Evolutionary conservation across 2,329 filamentous ascomycete genomes (phyloP).

Genomic region (Neofusicoccum parvum): DNA sequence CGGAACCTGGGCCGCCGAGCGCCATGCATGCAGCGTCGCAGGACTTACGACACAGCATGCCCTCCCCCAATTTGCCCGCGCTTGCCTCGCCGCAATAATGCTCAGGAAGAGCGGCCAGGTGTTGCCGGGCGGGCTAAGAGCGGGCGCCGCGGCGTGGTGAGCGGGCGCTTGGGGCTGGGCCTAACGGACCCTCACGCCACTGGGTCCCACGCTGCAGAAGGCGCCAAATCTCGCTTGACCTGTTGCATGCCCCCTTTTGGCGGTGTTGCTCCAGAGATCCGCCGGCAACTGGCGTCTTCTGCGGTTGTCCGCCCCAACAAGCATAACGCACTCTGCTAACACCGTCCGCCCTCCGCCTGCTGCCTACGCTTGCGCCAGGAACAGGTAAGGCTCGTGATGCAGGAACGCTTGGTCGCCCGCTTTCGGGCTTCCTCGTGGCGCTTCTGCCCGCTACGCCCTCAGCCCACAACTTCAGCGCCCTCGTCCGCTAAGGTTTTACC

Average conservation of each 20-base stretch:
- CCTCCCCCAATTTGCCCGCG: background rate
- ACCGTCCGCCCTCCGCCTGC: conserved; percentile 4
- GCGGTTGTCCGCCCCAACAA: no score
- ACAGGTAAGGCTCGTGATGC: conserved; percentile 1
- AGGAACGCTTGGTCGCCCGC: background rate
- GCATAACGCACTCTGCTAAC: background rate
- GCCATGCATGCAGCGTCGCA: background rate
- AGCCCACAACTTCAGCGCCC: background rate
- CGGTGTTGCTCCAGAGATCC: background rate
- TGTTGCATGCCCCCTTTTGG: background rate
- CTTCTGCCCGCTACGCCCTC: background rate
- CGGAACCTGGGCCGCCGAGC: background rate
- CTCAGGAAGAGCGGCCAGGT: background rate
- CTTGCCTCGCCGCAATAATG: background rate
- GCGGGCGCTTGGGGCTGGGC: conserved; percentile 6
- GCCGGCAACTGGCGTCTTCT: background rate
- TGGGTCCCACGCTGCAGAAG: background rate
- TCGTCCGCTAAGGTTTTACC: background rate
- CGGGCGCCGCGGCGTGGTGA: background rate
- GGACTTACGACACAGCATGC: background rate
- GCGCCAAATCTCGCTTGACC: background rate
- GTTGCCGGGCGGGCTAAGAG: background rate
- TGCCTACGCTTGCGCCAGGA: conserved; percentile 9
- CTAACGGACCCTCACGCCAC: background rate
- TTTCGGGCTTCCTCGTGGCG: background rate